Base-by-base conservation (phyloP, 352 stramenopile species). In the Phytophthora pisi region DNA sequence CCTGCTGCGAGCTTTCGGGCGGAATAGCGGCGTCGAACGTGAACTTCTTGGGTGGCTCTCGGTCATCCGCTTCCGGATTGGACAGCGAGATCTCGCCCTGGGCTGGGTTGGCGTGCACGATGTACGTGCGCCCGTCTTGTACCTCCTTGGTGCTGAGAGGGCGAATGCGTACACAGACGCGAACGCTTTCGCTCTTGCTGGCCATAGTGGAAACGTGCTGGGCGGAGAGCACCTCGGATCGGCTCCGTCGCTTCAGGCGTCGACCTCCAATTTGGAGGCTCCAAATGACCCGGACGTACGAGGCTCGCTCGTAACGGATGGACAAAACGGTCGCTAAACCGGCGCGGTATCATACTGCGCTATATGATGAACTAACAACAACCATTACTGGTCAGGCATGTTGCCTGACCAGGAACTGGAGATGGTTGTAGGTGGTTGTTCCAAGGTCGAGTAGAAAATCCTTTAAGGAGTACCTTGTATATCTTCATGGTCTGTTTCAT, bases 11-110 rank as follows among this genome's bases (percentile, higher is more conserved):
- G 43, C 79, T 88, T 38, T 86, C 79, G 16, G 74, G 66, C 20
- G 82, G 89, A 65, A 98, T 98, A 0, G 98, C 93, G 3, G 93
- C 90, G 74, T 99, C 96, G 57, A 99, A 98, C 46, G 96, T 97
- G 73, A 99, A 99, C 31, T 85, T 93, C 65, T 98, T 98, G 26
- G 90, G 90, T 30, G 84, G 86, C 47, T 97, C 89, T 36, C 78
- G 74, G 11, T 75, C 83, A 59, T 94, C 77, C 6, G 77, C 77
- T 53, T 91, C 88, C 4, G 88, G 91, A 69, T 98, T 96, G 26
- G 81, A 62, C 15, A 98, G 75, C 61, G 90, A 84, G 61, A 98
- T 97, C 40, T 96, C 77, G 15, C 89, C 91, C 34, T 86, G 81
- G 28, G 82, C 75, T 46, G 91, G 79, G 61, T 93, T 81, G 31